A percentile compares a stretch with the other conserved stretches of the same genome.
Conservation (phyloP, 192 early-diverging fungal species). For the Mortierella claussenii region DNA sequence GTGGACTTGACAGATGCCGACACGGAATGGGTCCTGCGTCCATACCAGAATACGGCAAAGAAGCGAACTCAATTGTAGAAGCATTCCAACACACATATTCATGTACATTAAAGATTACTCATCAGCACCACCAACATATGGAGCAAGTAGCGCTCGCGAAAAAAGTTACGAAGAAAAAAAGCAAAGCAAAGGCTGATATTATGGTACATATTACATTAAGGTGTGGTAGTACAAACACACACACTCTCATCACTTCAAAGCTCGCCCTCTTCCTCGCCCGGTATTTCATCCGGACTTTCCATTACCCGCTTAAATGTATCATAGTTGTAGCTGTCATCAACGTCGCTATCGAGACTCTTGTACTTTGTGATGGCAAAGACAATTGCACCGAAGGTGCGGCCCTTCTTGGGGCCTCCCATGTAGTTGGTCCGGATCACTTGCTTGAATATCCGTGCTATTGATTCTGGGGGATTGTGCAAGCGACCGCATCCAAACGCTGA, state of each 20-base stretch:
- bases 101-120: conserved; percentile 11
- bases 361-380: conserved; percentile 51
- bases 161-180: not conserved
- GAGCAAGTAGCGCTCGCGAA: not conserved
- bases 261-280: not conserved
- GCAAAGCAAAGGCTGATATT: not conserved
- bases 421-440: conserved; percentile 54
- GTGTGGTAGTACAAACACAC: no score
- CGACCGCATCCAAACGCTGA: conserved; percentile 59
- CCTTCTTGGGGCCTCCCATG: conserved; percentile 47
- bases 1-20: conserved; percentile 95
- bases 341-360: conserved; percentile 10
- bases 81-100: no score
- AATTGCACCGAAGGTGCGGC: conserved; percentile 37
- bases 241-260: no score
- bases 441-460: conserved; percentile 53
- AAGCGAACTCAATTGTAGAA: conserved; percentile 79
- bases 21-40: conserved; percentile 95
- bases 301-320: conserved; percentile 49
- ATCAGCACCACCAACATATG: no score
- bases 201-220: not conserved
- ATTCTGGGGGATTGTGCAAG: conserved; percentile 51
- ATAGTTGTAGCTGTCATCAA: conserved; percentile 15
- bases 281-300: conserved; percentile 32
- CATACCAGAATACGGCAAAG: conserved; percentile 88